A percentile compares a stretch with the other conserved stretches of the same genome.
These are phyloP conservation scores for Nigrograna mackinnonii DNA, from an alignment of 2,329 filamentous ascomycete genomes.

Conservation along the genomic window DNA sequence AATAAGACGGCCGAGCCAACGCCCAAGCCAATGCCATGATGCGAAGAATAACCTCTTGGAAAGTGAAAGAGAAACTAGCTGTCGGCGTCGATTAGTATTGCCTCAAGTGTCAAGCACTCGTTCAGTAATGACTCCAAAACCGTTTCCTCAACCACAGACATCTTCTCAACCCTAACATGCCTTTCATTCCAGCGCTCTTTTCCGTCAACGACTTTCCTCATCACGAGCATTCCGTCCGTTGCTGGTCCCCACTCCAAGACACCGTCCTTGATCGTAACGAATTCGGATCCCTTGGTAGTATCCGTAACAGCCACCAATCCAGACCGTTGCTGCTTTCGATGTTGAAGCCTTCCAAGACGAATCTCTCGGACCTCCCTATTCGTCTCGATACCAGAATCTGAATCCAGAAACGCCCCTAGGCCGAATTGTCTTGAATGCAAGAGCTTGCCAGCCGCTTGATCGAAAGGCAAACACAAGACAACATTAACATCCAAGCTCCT, in stretches of 20 bases:
- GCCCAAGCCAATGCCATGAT: too few relatives aligned
- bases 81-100: too few relatives aligned
- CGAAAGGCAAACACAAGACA: background rate
- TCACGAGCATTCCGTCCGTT: background rate
- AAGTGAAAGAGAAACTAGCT: too few relatives aligned
- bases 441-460: background rate
- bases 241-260: background rate
- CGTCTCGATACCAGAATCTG: background rate
- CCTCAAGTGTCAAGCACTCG: too few relatives aligned
- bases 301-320: background rate
- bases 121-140: too few relatives aligned
- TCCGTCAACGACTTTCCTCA: background rate
- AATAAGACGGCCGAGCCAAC: too few relatives aligned
- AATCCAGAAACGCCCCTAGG: background rate
- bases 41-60: too few relatives aligned
- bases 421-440: background rate
- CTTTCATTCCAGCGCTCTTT: too few relatives aligned
- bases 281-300: background rate
- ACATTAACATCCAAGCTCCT: background rate
- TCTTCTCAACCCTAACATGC: too few relatives aligned
- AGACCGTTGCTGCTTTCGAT: background rate
- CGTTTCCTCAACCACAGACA: too few relatives aligned
- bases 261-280: background rate
- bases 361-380: background rate
- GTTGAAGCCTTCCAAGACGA: background rate